Conservation (phyloP, 2,329 filamentous ascomycete genomes). For the Meredithiella fracta region DNA sequence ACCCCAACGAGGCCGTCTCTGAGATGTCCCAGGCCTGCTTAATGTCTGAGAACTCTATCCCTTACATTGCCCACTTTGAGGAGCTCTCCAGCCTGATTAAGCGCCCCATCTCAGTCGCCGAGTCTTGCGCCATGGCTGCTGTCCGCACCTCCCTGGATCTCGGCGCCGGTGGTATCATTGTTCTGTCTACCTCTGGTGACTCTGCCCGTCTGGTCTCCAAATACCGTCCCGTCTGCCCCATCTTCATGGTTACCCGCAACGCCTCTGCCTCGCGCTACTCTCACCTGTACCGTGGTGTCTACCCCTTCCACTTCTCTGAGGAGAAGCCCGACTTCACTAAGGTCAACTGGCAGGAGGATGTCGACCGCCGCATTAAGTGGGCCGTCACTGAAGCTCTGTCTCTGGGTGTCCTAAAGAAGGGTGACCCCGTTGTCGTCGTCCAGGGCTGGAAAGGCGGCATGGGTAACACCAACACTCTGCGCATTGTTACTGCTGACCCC, state of each 20-base stretch:
- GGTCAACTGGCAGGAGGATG: conserved; percentile 96
- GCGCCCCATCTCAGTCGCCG: conserved; percentile 70
- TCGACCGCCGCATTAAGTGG: conserved; percentile 95
- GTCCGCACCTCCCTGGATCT: conserved; percentile 91
- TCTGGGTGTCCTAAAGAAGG: conserved; percentile 57
- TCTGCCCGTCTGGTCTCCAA: conserved; percentile 93
- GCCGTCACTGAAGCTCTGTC: conserved; percentile 74
- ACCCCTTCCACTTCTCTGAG: conserved; percentile 90
- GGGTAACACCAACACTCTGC: conserved; percentile 76
- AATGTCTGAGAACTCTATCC: conserved; percentile 91
- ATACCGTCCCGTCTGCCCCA: conserved; percentile 96
- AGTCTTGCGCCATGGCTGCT: conserved; percentile 94
- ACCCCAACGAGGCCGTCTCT: conserved; percentile 76
- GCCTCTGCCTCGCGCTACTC: conserved; percentile 69
- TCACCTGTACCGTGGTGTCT: conserved; percentile 94
- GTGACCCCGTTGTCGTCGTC: conserved; percentile 65
- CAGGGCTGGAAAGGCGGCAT: conserved; percentile 86
- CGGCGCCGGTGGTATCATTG: conserved; percentile 89
- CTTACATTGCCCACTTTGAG: conserved; percentile 92
- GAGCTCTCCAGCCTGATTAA: conserved; percentile 74
- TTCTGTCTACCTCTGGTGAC: conserved; percentile 86
- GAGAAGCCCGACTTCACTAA: conserved; percentile 85
- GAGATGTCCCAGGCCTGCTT: conserved; percentile 99
- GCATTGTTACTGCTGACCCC: conserved; percentile 44
- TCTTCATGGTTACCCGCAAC: conserved; percentile 97